These are phyloP conservation scores for Ajuga reptans DNA, from an alignment of 305 asterid species.

Conservation along the genomic window DNA sequence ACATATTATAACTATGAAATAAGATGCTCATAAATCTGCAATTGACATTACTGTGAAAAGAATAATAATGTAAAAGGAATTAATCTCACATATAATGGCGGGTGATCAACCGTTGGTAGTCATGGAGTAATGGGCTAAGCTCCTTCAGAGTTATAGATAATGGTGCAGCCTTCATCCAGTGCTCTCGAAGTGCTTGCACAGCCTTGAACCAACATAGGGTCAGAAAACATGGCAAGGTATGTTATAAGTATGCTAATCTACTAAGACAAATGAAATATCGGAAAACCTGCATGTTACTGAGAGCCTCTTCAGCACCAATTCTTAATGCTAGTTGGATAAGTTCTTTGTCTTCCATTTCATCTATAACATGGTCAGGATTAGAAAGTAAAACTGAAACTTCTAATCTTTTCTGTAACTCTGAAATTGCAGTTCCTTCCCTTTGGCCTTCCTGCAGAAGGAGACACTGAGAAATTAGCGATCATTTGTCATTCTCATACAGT, in stretches of 20 bases:
- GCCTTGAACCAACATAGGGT: conserved; percentile 38
- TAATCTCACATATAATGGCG: conserved; percentile 58
- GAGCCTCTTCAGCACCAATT: conserved; percentile 39
- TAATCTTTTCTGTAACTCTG: conserved; percentile 52
- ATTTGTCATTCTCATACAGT: not conserved
- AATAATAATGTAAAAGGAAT: conserved; percentile 15
- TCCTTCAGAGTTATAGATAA: conserved; percentile 63
- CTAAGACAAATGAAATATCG: not conserved
- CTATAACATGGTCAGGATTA: conserved; percentile 31
- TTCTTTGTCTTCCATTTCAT: conserved; percentile 70
- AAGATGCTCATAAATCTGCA: not conserved
- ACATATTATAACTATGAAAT: not conserved
- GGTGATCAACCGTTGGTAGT: conserved; percentile 61
- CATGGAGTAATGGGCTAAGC: conserved; percentile 74
- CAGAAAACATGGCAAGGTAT: conserved; percentile 19
- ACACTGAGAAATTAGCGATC: not conserved
- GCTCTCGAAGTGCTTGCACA: conserved; percentile 65
- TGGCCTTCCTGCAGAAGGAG: conserved; percentile 47
- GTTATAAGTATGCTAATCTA: conserved; percentile 6
- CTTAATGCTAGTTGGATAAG: conserved; percentile 53
- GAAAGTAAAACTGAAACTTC: conserved; percentile 46
- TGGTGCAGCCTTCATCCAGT: conserved; percentile 62
- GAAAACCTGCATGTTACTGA: conserved; percentile 50
- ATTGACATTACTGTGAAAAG: not conserved
- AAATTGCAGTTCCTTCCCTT: conserved; percentile 39